Base-by-base conservation (phyloP, 352 stramenopile species). In the Globisporangium carolinianum region DNA sequence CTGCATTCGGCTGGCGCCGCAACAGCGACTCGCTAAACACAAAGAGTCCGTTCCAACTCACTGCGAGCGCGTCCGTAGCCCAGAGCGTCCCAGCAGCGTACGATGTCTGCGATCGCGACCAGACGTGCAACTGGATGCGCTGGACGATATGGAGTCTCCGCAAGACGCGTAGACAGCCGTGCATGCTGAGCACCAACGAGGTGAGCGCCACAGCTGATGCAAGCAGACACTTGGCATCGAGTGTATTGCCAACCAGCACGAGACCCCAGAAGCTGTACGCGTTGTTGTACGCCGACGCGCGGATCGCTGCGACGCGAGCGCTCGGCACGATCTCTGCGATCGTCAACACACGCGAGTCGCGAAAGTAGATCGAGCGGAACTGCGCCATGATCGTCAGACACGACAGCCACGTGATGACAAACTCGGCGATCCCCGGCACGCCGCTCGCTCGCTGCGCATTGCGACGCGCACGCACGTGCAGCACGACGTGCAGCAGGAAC, bases 391-490 rank as follows among this genome's bases (percentile, higher is more conserved):
- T 58, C 6, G 60, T 62, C 37, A 63, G 47, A 1, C 38, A 42
- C 6, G 58, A 59, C 5, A 75, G 35, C 9, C 69, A 61, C n/a
- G n/a, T 69, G 32, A 75, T 36, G 4, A 58, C 53, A 41, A 67
- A 68, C 46, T 72, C 67, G n/a, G 60, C 52, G 7, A 69, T 51
- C 0, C 60, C 58, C 14, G 51, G 46, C 15, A 75, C 53, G 6
- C 64, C 67, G 17, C 55, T 42, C 1, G 42, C 45, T 11, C 38
- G 38, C 38, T 42, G 38, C 38, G 38, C 38, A 42, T 42, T 8
- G 38, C 4, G 38, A 6, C 38, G 38, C 38, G 7, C 38, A 42
- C 38, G 24, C 24, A 3, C 24, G 1, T 61, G 47, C 6, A 67
- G 47, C 5, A 61, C 12, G 0, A 18, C 46, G 17, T 76, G 68